Evolutionary conservation across 257 asterid species (phyloP).

Genomic region (Solanum pennellii): DNA sequence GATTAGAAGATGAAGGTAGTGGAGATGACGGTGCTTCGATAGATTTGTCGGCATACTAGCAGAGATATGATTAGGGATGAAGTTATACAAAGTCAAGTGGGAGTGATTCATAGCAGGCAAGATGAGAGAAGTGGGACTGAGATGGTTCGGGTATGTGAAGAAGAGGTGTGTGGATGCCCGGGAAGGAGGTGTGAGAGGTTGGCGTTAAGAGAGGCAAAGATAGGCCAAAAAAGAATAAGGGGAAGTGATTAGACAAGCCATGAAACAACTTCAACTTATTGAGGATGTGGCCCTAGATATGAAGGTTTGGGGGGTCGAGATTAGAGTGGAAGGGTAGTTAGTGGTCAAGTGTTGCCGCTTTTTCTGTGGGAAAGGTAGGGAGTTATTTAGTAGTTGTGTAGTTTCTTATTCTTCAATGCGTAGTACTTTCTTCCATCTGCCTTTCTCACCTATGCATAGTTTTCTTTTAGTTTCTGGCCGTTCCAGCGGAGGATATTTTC

Average conservation of each 20-base stretch:
- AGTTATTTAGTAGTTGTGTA: not conserved
- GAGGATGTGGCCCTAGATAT: not conserved
- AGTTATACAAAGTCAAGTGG: not conserved
- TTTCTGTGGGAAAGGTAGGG: not conserved
- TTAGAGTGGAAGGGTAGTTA: not conserved
- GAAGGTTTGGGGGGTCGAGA: not conserved
- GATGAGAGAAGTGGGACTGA: not conserved
- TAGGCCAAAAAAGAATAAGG: not conserved
- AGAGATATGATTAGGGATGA: not conserved
- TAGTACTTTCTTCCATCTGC: not conserved
- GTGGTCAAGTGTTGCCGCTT: not conserved
- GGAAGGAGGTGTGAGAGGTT: not conserved
- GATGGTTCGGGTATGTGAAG: not conserved
- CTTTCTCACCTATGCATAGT: not conserved
- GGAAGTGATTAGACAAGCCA: not conserved
- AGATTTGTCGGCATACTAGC: not conserved
- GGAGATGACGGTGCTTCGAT: not conserved
- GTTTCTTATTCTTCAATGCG: not conserved
- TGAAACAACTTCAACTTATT: not conserved
- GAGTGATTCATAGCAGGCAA: not conserved
- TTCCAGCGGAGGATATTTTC: not conserved
- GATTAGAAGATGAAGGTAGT: not conserved
- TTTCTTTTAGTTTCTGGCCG: not conserved
- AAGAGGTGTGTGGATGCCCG: not conserved
- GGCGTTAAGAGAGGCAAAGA: not conserved